phyloP scores from a whole-genome alignment of 2,329 filamentous ascomycete species.

The Gyromitra esculenta region DNA sequence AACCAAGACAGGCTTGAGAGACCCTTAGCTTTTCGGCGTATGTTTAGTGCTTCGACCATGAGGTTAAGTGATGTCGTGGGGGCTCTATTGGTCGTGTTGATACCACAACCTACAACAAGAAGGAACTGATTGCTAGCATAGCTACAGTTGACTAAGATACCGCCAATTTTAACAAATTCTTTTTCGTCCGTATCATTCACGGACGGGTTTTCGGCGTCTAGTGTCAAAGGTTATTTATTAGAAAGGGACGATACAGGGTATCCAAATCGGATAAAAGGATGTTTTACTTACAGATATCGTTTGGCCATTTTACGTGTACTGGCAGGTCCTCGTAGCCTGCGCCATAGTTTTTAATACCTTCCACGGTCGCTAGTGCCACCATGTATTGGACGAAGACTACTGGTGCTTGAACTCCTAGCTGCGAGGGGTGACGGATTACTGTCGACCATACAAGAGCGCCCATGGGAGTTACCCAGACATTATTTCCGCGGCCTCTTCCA shows the following conservation, averaged over 20 bases:
- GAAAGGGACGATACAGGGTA: background rate
- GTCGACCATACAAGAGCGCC: constrained; percentile 89
- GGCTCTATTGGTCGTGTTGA: constrained; percentile 84
- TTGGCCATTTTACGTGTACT: constrained; percentile 95
- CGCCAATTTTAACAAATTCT: constrained; percentile 86
- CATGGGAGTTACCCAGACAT: constrained; percentile 92
- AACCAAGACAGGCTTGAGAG: constrained; percentile 67
- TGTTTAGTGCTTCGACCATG: constrained; percentile 64
- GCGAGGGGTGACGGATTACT: constrained; percentile 81
- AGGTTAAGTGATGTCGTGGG: constrained; percentile 88
- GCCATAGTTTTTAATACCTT: constrained; percentile 83
- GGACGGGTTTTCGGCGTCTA: constrained; percentile 73
- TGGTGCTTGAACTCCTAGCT: constrained; percentile 73
- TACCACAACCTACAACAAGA: constrained; percentile 71
- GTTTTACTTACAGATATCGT: constrained; percentile 78
- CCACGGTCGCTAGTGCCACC: constrained; percentile 83
- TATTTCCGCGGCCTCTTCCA: constrained; percentile 85
- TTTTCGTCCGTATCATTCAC: constrained; percentile 62
- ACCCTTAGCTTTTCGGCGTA: constrained; percentile 59
- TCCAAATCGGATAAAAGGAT: background rate
- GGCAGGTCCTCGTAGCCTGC: constrained; percentile 77
- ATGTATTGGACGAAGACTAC: constrained; percentile 96
- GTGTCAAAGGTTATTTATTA: background rate
- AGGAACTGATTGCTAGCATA: constrained; percentile 88
- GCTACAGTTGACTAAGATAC: constrained; percentile 88